Percentiles rank a stretch among this genome's conserved stretches.
These are phyloP conservation scores for Emericellopsis atlantica DNA, from an alignment of 2,329 filamentous ascomycete genomes.

Conservation along the genomic window DNA sequence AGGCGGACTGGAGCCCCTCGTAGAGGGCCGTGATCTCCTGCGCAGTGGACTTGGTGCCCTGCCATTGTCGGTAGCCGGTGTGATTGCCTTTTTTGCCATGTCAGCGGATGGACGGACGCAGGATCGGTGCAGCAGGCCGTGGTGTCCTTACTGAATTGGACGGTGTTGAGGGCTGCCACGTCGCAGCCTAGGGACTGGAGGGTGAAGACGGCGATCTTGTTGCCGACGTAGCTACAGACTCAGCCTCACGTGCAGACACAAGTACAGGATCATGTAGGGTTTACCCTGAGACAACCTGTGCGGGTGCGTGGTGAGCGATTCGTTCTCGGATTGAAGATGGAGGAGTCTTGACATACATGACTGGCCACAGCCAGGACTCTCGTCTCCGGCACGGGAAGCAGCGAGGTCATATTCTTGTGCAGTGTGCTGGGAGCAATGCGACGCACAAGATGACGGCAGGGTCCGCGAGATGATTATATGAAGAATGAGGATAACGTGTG, in stretches of 20 bases:
- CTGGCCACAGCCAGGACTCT: slow-evolving; percentile 80
- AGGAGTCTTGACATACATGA: slow-evolving; percentile 55
- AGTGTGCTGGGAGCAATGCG: too few species aligned
- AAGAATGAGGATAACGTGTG: too few species aligned
- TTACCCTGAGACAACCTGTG: slow-evolving; percentile 30
- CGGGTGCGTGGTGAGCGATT: background rate
- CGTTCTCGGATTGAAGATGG: too few species aligned
- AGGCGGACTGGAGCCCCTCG: slow-evolving; percentile 68
- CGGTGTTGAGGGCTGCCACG: slow-evolving; percentile 87
- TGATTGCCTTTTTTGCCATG: slow-evolving; percentile 65
- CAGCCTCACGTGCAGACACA: background rate
- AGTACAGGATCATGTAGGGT: background rate
- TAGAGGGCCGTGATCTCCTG: slow-evolving; percentile 77
- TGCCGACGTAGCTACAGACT: slow-evolving; percentile 73
- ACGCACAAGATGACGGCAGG: too few species aligned
- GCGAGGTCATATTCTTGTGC: background rate
- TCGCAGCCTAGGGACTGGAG: slow-evolving; percentile 92
- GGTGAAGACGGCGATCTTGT: slow-evolving; percentile 91
- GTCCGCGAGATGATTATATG: too few species aligned
- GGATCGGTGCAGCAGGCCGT: background rate
- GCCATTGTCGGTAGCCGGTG: slow-evolving; percentile 81
- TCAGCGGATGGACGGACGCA: background rate
- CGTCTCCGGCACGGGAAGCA: slow-evolving; percentile 34
- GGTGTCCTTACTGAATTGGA: slow-evolving; percentile 73
- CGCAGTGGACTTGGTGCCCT: slow-evolving; percentile 70